phyloP scores from a whole-genome alignment of 768 basidiomycete genomes.

The Postia placenta region DNA sequence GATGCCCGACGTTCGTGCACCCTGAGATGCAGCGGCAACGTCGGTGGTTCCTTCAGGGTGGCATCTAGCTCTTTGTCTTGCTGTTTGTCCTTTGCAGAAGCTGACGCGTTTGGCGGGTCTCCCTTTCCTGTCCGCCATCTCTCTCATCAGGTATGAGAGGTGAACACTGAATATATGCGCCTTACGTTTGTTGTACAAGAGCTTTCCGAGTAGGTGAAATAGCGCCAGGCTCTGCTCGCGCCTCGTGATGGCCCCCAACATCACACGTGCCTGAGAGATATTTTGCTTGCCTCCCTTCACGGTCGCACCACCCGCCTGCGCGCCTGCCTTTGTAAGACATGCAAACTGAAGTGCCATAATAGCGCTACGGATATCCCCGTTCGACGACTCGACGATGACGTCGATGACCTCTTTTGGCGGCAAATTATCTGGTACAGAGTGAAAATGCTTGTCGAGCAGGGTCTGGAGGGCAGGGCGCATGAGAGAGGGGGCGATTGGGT shows the following conservation, averaged over 20 bases:
- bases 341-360: constrained; percentile 92
- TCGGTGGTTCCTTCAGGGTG: constrained; percentile 44
- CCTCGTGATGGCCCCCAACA: constrained; percentile 71
- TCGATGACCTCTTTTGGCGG: constrained; percentile 69
- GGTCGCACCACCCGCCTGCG: constrained; percentile 14
- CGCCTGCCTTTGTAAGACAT: constrained; percentile 47
- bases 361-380: constrained; percentile 91
- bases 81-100: constrained; percentile 56
- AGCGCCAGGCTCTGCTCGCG: constrained; percentile 82
- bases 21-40: constrained; percentile 52
- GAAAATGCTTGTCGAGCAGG: constrained; percentile 45
- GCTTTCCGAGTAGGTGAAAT: constrained; percentile 91
- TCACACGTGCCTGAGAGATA: constrained; percentile 21
- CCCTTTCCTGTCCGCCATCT: constrained; percentile 53
- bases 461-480: constrained; percentile 72
- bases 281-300: constrained; percentile 23
- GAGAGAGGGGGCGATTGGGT: constrained; percentile 85
- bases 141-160: not conserved
- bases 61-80: constrained; percentile 54
- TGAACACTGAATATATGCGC: not conserved
- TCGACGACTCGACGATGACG: constrained; percentile 68
- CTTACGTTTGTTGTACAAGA: constrained; percentile 93
- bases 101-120: constrained; percentile 53
- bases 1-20: constrained; percentile 62
- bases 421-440: constrained; percentile 25